Evolutionary conservation across 129 eudicot species (phyloP), one percentile per base, ranked within the genome.

Genomic region (Glebionis coronaria): DNA sequence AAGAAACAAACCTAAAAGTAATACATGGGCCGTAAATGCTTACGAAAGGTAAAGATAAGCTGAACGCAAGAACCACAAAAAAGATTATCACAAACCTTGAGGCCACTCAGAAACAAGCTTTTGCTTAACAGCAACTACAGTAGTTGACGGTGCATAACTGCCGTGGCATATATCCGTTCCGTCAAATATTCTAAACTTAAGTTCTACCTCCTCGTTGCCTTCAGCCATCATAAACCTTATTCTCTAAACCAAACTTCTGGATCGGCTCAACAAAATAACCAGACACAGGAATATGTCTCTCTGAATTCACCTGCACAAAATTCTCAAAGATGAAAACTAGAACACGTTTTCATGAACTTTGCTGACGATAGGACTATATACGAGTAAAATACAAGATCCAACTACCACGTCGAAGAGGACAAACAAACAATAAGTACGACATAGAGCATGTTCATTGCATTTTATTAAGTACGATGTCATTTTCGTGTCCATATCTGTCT

Each of bases 41-140:
- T 57, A 35, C 42, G 13, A 50, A 20, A 57, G 25, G 31, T 55
- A 19, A 35, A 44, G 6, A 72, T 35, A 3, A 52, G 29, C 42
- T 53, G 56, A 73, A 56, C 28, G 11, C 27, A 53, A 5, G 23
- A 12, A 56, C 63, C 40, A 12, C 23, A 66, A 19, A 69, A 19
- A 69, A 53, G 27, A 44, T 58, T 12, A 13, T 19, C 65, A 12
- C 74, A 46, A 80, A 88, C 96, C 96, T 88, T 78, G 92, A 80
- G 92, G 92, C 96, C 92, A 88, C 76, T 85, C 85, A 71, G 96
- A 73, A 71, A 88, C 85, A 59, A 85, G 92, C 74, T 78, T 82
- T 81, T 85, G 87, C 81, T 85, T 88, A 69, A 88, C 85, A 78
- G 78, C 61, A 35, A 82, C 78, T 70, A 85, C 69, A 42, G 90